Base-by-base conservation (phyloP, 2,329 filamentous ascomycete species). In the Xylaria sp. region DNA sequence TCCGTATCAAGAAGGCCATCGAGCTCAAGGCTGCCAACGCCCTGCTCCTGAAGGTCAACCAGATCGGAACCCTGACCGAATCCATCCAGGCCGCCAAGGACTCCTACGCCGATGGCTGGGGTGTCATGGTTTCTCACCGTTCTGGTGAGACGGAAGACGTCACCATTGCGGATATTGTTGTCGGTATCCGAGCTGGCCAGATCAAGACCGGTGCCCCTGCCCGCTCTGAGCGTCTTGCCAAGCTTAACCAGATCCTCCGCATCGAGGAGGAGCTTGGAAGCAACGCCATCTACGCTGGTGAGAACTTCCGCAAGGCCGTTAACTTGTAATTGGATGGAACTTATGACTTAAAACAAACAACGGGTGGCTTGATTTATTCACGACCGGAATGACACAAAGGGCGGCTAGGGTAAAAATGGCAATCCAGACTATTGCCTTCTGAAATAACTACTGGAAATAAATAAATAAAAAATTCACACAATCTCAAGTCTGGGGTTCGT, bases 71-170 rank as follows among this genome's bases (percentile, higher is more conserved):
- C 67, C 87, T 99, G 71, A 95, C 91, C 68, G 94, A 99, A 85
- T 96, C 94, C 57, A 97, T 97, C 80, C 92, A 97, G 83, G 94
- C 94, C 52, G 93, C 94, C 76, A 97, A 97, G 86, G 94, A 97
- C 81, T 95, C 93, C 47, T 97, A 94, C 75, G 90, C 89, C 66
- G 93, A 91, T 69, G 87, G 86, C 75, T 99, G 94, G 94, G 93
- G 93, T 75, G 92, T 99, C 82, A 97, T 99, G 94, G 94, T 99
- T 63, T 97, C 94, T 65, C 94, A 99, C 85, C 89, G 94, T 70
- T 99, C 94, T 61, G 94, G 94, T 76, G 94, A 99, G 89, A 99
- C 94, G 57, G 94, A 97, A 82, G 94, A 99, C 81, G 94, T 99
- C 69, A 99, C 94, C 78, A 99, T 99, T 75, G 89, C 94, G 67